phyloP scores from a whole-genome alignment of 2,329 filamentous ascomycete species.

The Calonectria pseudoturangicola region DNA sequence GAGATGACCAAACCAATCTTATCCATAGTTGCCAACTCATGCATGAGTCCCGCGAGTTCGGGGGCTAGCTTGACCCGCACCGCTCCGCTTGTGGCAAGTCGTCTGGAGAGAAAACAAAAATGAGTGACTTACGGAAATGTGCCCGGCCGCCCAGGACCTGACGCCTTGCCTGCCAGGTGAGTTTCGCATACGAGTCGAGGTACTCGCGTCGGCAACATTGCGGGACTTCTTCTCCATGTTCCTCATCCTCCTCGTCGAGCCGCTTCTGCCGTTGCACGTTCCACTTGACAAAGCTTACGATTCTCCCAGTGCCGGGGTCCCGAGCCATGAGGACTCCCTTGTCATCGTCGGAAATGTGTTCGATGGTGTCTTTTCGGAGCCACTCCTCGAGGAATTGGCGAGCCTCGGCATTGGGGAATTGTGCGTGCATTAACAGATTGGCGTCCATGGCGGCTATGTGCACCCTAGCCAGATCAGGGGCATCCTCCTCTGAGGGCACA shows the following conservation, averaged over 20 bases:
- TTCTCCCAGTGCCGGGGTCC: constrained; percentile 53
- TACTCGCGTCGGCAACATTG: constrained; percentile 55
- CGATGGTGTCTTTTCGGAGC: constrained; percentile 56
- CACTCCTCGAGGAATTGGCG: constrained; percentile 55
- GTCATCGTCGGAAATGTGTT: constrained; percentile 52
- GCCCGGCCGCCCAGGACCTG: constrained; percentile 55
- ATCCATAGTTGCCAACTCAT: constrained; percentile 35
- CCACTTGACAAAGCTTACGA: constrained; percentile 62
- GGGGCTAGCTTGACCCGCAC: constrained; percentile 17
- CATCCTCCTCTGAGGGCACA: constrained; percentile 53
- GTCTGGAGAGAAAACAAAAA: constrained; percentile 24
- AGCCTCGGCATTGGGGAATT: constrained; percentile 61
- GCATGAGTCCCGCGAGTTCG: constrained; percentile 30
- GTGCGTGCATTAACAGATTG: constrained; percentile 62
- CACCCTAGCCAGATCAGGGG: constrained; percentile 54
- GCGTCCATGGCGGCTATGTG: constrained; percentile 63
- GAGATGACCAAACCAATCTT: constrained; percentile 26
- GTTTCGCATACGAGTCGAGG: constrained; percentile 58
- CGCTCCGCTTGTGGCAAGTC: constrained; percentile 25
- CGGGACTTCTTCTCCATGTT: constrained; percentile 56
- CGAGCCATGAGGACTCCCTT: constrained; percentile 60
- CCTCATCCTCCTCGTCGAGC: constrained; percentile 40
- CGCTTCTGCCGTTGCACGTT: constrained; percentile 52
- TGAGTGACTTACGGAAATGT: constrained; percentile 62
- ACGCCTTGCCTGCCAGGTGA: constrained; percentile 57